Percentiles rank a stretch among this genome's conserved stretches.
Conservation (phyloP, 345 rosid species). For the Melaleuca alternifolia region DNA sequence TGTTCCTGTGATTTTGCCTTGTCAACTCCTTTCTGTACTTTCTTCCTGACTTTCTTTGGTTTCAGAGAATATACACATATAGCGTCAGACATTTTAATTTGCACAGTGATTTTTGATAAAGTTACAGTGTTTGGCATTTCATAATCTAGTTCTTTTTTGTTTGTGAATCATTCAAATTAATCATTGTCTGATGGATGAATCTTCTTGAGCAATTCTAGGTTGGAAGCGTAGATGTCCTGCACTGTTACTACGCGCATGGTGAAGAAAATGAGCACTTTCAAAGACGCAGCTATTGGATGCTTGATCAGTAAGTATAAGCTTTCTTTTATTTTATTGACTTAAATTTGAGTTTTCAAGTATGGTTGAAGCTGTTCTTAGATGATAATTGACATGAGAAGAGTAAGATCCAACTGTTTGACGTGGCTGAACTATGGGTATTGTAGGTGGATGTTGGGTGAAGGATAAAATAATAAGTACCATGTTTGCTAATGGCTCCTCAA, state of each 20-base stretch:
- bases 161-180: background rate
- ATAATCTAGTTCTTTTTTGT: background rate
- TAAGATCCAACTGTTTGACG: background rate
- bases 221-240: constrained; percentile 86
- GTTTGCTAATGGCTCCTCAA: background rate
- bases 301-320: constrained; percentile 55
- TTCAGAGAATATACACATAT: background rate
- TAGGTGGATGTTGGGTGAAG: background rate
- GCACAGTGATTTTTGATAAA: background rate
- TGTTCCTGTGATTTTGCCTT: background rate
- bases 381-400: background rate
- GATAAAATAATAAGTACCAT: background rate
- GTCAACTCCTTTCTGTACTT: background rate
- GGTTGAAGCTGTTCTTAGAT: background rate
- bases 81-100: background rate
- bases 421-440: background rate
- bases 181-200: constrained; percentile 5
- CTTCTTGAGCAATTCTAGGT: constrained; percentile 40
- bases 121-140: background rate
- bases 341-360: background rate
- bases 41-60: background rate
- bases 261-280: constrained; percentile 86
- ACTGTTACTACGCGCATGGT: constrained; percentile 97
- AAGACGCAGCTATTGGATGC: constrained; percentile 98
- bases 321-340: background rate